phyloP scores from a whole-genome alignment of 768 basidiomycete genomes.

The Asterophora lycoperdoides region DNA sequence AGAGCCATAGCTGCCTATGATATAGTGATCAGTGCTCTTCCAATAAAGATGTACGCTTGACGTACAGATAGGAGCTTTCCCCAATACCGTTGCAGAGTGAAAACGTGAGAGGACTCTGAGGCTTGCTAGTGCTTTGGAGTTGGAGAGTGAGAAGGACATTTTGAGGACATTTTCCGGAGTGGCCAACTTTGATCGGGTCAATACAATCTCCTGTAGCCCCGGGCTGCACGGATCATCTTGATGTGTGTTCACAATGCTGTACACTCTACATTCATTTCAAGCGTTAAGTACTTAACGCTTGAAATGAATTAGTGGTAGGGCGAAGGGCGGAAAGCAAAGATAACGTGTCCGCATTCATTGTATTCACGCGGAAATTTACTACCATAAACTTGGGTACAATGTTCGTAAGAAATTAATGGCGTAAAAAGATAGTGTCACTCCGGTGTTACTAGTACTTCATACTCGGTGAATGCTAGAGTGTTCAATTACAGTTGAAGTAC shows the following conservation, averaged over 20 bases:
- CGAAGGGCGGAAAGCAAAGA: no score
- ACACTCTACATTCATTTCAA: no score
- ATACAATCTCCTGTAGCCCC: neutral
- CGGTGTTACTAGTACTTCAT: no score
- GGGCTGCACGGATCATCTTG: neutral
- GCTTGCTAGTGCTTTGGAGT: no score
- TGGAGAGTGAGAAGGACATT: neutral
- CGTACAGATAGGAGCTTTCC: neutral
- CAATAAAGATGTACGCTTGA: neutral
- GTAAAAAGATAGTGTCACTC: constrained; percentile 5
- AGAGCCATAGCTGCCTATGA: neutral
- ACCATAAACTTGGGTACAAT: no score
- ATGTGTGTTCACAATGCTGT: no score
- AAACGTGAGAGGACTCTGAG: no score
- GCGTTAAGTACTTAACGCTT: no score
- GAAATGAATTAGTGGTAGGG: no score
- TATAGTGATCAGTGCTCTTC: neutral
- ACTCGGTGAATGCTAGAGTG: no score
- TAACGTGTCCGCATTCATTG: no score
- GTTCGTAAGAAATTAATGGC: neutral
- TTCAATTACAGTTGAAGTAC: constrained; percentile 47
- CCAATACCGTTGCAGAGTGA: neutral
- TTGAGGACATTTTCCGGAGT: neutral
- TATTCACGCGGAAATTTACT: neutral
- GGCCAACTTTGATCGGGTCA: no score